These are phyloP conservation scores for Candida ovalis DNA, from an alignment of 805 yeast genomes.

Conservation along the genomic window DNA sequence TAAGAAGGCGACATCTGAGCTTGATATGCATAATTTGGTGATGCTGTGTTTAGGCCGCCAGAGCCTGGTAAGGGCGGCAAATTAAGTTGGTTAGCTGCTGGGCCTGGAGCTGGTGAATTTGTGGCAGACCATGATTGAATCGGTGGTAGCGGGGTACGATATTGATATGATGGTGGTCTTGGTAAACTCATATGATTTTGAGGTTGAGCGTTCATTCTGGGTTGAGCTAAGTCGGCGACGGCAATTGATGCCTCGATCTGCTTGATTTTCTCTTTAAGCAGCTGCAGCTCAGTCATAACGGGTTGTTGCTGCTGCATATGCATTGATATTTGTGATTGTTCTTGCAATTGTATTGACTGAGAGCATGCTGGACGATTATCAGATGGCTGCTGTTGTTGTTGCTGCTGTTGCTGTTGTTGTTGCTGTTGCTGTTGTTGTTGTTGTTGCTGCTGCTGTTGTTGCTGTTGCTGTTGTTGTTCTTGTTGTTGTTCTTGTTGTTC, in stretches of 20 bases:
- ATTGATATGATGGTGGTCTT: conserved; percentile 9
- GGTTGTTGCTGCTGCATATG: conserved; percentile 12
- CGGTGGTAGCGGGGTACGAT: conserved; percentile 19
- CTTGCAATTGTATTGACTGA: not conserved
- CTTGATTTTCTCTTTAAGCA: conserved; percentile 39
- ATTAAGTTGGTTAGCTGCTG: not conserved
- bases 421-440: not conserved
- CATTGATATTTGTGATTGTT: not conserved
- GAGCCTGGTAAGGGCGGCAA: not conserved
- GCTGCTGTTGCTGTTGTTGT: not conserved
- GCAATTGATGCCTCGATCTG: conserved; percentile 44
- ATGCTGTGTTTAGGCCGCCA: not conserved
- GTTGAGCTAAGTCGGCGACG: conserved; percentile 27
- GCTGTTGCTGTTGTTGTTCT: not conserved
- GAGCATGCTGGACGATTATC: too few relatives aligned
- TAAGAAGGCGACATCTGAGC: not conserved
- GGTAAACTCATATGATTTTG: conserved; percentile 6
- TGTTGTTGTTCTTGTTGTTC: not conserved
- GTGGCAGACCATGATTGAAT: conserved; percentile 13
- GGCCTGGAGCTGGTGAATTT: not conserved
- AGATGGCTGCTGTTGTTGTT: not conserved
- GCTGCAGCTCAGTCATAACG: conserved; percentile 30
- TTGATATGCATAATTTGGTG: not conserved
- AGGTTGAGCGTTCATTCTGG: not conserved
- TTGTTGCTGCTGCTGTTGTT: not conserved